Conservation (phyloP, 768 basidiomycete genomes). For the Rhodotorula babjevae region DNA sequence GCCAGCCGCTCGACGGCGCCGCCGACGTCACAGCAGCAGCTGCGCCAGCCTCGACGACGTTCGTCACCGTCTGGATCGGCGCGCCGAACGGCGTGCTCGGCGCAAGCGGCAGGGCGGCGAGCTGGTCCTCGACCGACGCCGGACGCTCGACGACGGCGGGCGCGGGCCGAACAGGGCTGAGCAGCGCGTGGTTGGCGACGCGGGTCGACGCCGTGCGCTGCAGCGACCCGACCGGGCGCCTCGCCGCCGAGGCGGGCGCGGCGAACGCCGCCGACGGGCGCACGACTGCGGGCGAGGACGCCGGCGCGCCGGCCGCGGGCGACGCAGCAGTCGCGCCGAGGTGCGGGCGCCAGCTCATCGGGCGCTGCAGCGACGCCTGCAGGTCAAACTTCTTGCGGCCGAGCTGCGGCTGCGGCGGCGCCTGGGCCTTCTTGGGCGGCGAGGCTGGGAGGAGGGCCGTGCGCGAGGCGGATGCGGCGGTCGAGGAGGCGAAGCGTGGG, state of each 20-base stretch:
- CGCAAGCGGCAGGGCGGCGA: neutral
- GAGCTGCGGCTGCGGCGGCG: neutral
- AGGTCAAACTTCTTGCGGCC: slow-evolving; percentile 28
- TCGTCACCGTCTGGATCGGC: slow-evolving; percentile 4
- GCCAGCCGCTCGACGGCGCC: neutral
- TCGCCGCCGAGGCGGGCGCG: neutral
- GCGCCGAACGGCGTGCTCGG: neutral
- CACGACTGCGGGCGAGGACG: neutral
- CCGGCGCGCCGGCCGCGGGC: neutral
- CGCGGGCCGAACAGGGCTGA: neutral
- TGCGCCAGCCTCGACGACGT: neutral
- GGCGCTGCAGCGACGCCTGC: slow-evolving; percentile 15
- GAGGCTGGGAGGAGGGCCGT: neutral
- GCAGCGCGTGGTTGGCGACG: slow-evolving; percentile 8
- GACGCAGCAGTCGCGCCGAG: accelerated
- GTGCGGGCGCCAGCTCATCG: slow-evolving; percentile 17
- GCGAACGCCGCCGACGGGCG: neutral
- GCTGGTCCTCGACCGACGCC: neutral
- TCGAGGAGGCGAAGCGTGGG: slow-evolving; percentile 24
- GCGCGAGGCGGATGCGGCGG: slow-evolving; percentile 18
- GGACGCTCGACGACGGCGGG: neutral
- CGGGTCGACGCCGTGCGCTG: neutral
- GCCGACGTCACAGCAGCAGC: neutral
- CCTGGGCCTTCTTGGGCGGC: neutral
- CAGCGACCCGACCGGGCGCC: neutral